A percentile compares a stretch with the other conserved stretches of the same genome.
These are phyloP conservation scores for Fraxinus pennsylvanica DNA, from an alignment of 257 asterid genomes.

Conservation along the genomic window DNA sequence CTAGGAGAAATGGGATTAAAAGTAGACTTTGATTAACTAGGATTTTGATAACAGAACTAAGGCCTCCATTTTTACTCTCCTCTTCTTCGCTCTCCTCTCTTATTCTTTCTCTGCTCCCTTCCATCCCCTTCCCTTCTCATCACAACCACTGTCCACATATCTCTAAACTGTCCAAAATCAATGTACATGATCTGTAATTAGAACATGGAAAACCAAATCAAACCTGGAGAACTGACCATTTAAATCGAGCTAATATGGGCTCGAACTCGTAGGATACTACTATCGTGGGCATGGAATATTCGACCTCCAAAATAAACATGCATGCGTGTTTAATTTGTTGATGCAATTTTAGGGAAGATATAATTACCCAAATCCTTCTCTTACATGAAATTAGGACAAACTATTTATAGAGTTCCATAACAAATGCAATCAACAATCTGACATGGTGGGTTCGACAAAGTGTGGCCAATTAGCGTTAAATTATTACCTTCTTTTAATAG, in stretches of 20 bases:
- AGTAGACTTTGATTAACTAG: background rate
- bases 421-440: background rate
- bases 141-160: background rate
- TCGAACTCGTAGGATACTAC: background rate
- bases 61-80: background rate
- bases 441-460: background rate
- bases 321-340: background rate
- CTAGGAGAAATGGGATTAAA: background rate
- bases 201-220: background rate
- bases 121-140: background rate
- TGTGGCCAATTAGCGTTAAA: background rate
- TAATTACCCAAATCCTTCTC: background rate
- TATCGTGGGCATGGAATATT: background rate
- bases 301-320: background rate
- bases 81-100: background rate
- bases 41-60: background rate
- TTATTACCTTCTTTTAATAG: background rate
- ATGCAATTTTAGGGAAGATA: conserved; percentile 23
- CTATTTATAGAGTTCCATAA: conserved; percentile 5
- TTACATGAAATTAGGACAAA: conserved; percentile 3
- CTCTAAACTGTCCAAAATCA: background rate
- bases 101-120: background rate
- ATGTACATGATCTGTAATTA: background rate
- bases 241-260: background rate
- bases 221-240: background rate